Evolutionary conservation across 345 rosid species (phyloP).

Genomic region (Pugionium dolabratum): DNA sequence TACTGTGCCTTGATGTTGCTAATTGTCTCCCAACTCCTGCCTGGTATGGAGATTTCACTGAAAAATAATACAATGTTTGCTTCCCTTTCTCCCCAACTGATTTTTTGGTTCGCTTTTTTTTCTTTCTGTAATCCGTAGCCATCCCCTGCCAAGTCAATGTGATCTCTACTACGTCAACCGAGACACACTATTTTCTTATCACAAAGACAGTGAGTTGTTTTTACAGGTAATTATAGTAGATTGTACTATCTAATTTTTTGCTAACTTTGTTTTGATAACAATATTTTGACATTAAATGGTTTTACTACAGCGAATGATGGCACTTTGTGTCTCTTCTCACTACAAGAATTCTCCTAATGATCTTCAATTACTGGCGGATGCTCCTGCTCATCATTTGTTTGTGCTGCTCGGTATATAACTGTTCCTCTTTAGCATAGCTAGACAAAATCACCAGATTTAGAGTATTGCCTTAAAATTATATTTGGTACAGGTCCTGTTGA

Average conservation of each 20-base stretch:
- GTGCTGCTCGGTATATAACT: conserved; percentile 71
- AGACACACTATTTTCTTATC: conserved; percentile 91
- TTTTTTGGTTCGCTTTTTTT: not conserved
- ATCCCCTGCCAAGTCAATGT: conserved; percentile 86
- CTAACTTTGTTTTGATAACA: conserved; percentile 13
- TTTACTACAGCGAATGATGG: conserved; percentile 90
- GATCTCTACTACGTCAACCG: conserved; percentile 92
- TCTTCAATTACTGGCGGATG: conserved; percentile 94
- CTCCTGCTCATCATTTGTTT: conserved; percentile 97
- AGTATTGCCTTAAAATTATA: conserved; percentile 19
- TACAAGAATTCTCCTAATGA: conserved; percentile 99
- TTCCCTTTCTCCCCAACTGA: conserved; percentile 5
- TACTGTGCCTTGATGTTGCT: conserved; percentile 87
- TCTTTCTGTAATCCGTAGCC: conserved; percentile 46
- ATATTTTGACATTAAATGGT: conserved; percentile 34
- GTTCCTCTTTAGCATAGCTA: conserved; percentile 21
- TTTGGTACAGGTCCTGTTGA: conserved; percentile 82
- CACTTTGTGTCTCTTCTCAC: conserved; percentile 94
- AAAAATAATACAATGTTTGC: not conserved
- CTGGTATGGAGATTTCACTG: conserved; percentile 30
- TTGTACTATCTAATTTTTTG: not conserved
- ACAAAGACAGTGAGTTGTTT: conserved; percentile 91
- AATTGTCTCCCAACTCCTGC: conserved; percentile 68
- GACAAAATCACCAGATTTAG: conserved; percentile 4
- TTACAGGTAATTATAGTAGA: conserved; percentile 54